Evolutionary conservation across 2,329 filamentous ascomycete genomes (phyloP), one percentile per base, ranked within the genome.

Genomic region (Fusarium sp.): DNA sequence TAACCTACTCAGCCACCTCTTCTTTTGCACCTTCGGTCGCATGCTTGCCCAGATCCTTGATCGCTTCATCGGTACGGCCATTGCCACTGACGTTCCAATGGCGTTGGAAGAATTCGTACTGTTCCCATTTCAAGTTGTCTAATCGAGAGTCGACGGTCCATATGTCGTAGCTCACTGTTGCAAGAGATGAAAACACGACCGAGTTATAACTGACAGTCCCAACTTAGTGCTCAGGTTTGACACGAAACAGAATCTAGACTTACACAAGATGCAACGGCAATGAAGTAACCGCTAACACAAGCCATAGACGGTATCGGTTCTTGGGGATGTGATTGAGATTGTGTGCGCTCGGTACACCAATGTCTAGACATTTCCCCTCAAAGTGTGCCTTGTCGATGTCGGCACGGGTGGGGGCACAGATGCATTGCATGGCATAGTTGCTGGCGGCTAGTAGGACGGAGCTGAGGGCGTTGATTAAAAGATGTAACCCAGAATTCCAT

Each of bases 381-480:
- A 35, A 29, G 31, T 77, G 75, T 0, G 66, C 71, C 4, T 57
- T 38, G 31, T 83, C 74, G 13, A 84, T 62, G 25, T 82, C 77
- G 0, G 45, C 54, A 4, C 82, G 73, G 1, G 82, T 83, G 1
- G 81, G 82, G 0, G 81, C 80, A 5, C 74, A 77, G 5, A 81
- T 71, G 2, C 79, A 74, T 42, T 83, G 82, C 79, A 82, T 82
- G 36, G 78, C 80, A 36, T 81, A 83, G 68, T 82, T 84, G 33
- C 80, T 82, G 6, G 65, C 65, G 3, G 65, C 68, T 1, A 73
- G 45, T 25, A 73, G 65, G 9, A 65, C 18, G 1, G 68, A 65
- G 40, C 70, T 71, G 9, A 68, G n/a, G 20, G 68, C 20, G 38
- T 73, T 73, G 35, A 73, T 73, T 22, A 62, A 2, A 1, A 73